These are phyloP conservation scores for Colletotrichum musicola DNA, from an alignment of 2,329 filamentous ascomycete species.

Conservation along the genomic window DNA sequence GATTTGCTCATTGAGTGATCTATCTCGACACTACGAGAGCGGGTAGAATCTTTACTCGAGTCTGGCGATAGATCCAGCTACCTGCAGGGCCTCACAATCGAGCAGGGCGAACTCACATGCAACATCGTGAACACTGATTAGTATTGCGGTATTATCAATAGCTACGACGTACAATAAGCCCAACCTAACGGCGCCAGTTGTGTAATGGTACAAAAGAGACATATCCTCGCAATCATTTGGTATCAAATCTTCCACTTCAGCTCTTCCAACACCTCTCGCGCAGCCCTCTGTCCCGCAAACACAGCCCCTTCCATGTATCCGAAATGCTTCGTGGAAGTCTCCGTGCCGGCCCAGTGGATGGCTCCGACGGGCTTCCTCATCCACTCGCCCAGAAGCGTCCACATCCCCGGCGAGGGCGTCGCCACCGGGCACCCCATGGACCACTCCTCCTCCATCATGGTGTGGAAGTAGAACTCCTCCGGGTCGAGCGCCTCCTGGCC, in stretches of 20 bases:
- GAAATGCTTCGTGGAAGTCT: constrained; percentile 34
- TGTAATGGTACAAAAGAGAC: not conserved
- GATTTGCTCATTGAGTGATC: too few species aligned
- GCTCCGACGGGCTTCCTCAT: constrained; percentile 33
- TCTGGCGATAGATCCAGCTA: too few species aligned
- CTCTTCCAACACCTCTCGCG: constrained; percentile 29
- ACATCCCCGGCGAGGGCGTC: constrained; percentile 35
- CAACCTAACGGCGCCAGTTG: not conserved
- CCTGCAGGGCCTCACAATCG: too few species aligned
- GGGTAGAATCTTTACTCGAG: too few species aligned
- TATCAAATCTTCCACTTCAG: constrained; percentile 32
- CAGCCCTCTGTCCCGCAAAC: constrained; percentile 33
- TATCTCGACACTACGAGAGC: too few species aligned
- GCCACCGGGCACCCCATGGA: constrained; percentile 31
- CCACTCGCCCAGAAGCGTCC: constrained; percentile 38
- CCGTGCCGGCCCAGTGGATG: constrained; percentile 36
- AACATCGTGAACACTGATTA: too few species aligned
- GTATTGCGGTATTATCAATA: not conserved
- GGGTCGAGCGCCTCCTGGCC: constrained; percentile 38
- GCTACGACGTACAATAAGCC: not conserved
- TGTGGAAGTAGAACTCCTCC: constrained; percentile 36
- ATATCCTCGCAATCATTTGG: not conserved
- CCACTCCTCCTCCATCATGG: constrained; percentile 39
- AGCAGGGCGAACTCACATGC: too few species aligned
- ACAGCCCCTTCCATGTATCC: constrained; percentile 38